These are phyloP conservation scores for Salix exigua DNA, from an alignment of 345 rosid species.

Conservation along the genomic window DNA sequence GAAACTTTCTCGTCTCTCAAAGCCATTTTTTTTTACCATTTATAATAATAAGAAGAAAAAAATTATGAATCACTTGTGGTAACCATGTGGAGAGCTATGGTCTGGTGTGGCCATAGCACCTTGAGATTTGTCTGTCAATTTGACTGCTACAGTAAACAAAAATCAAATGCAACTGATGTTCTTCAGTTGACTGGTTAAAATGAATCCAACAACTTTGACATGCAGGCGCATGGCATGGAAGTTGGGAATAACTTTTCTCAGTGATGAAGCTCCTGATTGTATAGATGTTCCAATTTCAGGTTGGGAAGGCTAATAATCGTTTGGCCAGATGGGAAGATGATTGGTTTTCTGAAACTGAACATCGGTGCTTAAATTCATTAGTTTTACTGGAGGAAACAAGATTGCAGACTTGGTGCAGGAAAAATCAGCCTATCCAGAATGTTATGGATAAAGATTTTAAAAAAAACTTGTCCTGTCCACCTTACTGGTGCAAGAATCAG, in stretches of 20 bases:
- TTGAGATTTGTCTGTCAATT: no score
- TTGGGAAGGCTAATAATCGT: conserved; percentile 51
- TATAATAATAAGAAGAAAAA: no score
- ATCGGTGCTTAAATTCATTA: not conserved
- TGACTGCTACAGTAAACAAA: not conserved
- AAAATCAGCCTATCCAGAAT: not conserved
- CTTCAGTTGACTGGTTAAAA: not conserved
- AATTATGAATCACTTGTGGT: no score
- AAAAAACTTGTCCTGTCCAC: no score
- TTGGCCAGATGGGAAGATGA: conserved; percentile 69
- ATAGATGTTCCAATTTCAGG: conserved; percentile 34
- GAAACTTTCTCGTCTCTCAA: no score
- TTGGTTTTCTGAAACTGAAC: no score
- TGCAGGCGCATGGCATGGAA: not conserved
- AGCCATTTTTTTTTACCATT: no score
- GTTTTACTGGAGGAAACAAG: not conserved
- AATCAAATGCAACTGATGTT: not conserved
- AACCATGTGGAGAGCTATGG: no score
- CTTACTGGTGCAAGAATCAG: no score
- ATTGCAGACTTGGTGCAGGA: not conserved
- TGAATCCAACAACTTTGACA: not conserved
- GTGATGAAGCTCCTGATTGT: not conserved
- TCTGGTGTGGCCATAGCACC: no score
- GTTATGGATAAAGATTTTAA: not conserved
- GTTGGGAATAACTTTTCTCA: not conserved